Base-by-base conservation (phyloP, 768 basidiomycete genomes). In the Boletus edulis region DNA sequence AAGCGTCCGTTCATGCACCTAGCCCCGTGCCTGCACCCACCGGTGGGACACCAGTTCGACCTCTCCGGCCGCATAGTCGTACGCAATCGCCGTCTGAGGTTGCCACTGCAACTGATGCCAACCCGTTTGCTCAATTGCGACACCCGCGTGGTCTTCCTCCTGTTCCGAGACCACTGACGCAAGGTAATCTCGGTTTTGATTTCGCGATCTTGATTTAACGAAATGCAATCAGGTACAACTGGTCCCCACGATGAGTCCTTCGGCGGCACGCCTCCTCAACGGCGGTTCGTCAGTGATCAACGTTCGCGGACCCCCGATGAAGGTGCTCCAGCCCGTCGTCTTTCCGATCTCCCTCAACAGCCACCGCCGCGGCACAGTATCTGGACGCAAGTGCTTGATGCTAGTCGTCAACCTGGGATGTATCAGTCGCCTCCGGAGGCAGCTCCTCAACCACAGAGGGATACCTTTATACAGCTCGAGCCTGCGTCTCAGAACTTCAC, bases 341-440 rank as follows among this genome's bases (percentile, higher is more conserved):
- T 86, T 54, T 76, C 83, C 18, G 82, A 85, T 7, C 73, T 77
- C 54, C 79, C 81, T 35, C 75, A 77, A 22, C 63, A 54, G 78
- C 55, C 55, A 2, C 72, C 82, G 43, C 73, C 82, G 29, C 81
- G 88, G 42, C 87, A 89, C 52, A 82, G 75, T 46, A 80, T 95
- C 53, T 98, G 94, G 95, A 94, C 89, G 64, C 87, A 91, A 67
- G 91, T 89, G 44, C 83, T 95, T 58, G 90, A 95, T 54, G 79
- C 85, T 41, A 79, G 82, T 27, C 80, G 78, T 40, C 76, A 78
- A 41, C 72, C 78, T 42, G 79, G 78, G 55, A 68, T 73, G 17
- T 66, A 73, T 57, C 66, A 68, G 35, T 45, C 58, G 27, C 74
- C 63, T 24, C 51, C 67, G 40, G 80, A 78, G 37, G 65, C 68